A percentile compares a stretch with the other conserved stretches of the same genome.
These are phyloP conservation scores for Ocimum tenuiflorum DNA, from an alignment of 257 asterid genomes.

Conservation along the genomic window DNA sequence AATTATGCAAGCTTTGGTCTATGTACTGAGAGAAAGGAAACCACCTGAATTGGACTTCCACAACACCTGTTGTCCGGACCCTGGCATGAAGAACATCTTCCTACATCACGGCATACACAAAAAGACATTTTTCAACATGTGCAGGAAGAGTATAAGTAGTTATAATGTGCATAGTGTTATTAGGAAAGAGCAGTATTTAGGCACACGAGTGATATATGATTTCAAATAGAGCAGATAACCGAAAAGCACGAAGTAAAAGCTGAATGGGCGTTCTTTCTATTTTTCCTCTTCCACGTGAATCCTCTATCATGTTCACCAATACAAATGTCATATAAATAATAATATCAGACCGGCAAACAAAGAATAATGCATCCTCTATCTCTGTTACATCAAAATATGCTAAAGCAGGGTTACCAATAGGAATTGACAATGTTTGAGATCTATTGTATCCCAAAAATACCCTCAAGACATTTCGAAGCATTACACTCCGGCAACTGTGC, in stretches of 20 bases:
- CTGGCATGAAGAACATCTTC: conserved; percentile 98
- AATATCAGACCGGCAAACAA: not conserved
- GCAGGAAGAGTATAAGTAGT: not conserved
- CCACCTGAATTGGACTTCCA: conserved; percentile 98
- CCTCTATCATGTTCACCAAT: not conserved
- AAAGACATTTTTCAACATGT: conserved; percentile 10
- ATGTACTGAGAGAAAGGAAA: conserved; percentile 14
- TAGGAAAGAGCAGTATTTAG: not conserved
- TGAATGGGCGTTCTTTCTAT: not conserved
- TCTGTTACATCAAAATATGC: too few species aligned
- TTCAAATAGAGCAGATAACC: not conserved
- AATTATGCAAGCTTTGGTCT: not conserved
- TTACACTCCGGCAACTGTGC: too few species aligned
- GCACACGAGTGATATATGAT: not conserved
- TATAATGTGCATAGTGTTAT: not conserved
- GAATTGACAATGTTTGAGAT: too few species aligned
- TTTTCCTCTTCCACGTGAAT: not conserved
- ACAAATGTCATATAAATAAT: not conserved
- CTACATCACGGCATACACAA: conserved; percentile 44
- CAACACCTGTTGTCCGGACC: conserved; percentile 97
- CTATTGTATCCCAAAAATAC: too few species aligned
- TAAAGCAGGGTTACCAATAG: too few species aligned
- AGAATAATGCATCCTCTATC: too few species aligned
- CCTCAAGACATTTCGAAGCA: too few species aligned
- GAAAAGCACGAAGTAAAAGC: too few species aligned